A percentile compares a stretch with the other conserved stretches of the same genome.
phyloP scores from a whole-genome alignment of 352 stramenopile species.

The Pythium dissotocum region DNA sequence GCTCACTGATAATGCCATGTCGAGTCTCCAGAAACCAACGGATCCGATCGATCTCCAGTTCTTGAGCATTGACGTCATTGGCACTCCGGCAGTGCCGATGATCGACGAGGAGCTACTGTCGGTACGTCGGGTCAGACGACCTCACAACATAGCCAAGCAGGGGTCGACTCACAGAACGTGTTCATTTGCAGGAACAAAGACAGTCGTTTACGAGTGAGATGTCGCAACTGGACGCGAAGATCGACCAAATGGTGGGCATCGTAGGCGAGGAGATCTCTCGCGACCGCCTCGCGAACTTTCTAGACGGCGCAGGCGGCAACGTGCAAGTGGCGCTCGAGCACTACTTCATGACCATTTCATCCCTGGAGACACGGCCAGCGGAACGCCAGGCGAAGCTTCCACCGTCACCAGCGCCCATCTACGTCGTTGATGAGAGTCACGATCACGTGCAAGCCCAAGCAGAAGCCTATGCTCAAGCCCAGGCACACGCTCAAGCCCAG shows the following conservation, averaged over 20 bases:
- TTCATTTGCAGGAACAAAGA: constrained; percentile 18
- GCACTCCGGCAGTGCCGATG: constrained; percentile 30
- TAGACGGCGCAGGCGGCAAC: constrained; percentile 79
- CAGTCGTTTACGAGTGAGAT: constrained; percentile 75
- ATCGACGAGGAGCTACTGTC: constrained; percentile 26
- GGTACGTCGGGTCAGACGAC: neutral
- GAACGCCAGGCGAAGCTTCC: neutral
- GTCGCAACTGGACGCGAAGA: constrained; percentile 63
- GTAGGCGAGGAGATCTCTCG: constrained; percentile 73
- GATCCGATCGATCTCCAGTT: constrained; percentile 65
- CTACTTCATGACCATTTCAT: constrained; percentile 87
- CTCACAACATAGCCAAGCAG: too few relatives aligned
- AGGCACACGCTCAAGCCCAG: neutral
- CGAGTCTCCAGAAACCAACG: constrained; percentile 55
- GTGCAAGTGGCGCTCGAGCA: constrained; percentile 87
- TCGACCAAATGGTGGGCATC: constrained; percentile 86
- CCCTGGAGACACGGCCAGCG: constrained; percentile 25
- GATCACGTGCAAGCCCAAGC: neutral
- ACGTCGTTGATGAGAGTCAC: neutral
- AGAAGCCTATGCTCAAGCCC: neutral
- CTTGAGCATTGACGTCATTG: constrained; percentile 67
- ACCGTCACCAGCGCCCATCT: constrained; percentile 6
- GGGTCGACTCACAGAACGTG: neutral
- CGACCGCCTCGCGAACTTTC: constrained; percentile 65
- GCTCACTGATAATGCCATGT: constrained; percentile 72